Evolutionary conservation across 768 basidiomycete species (phyloP).

Genomic region (Leccinum obscurum): DNA sequence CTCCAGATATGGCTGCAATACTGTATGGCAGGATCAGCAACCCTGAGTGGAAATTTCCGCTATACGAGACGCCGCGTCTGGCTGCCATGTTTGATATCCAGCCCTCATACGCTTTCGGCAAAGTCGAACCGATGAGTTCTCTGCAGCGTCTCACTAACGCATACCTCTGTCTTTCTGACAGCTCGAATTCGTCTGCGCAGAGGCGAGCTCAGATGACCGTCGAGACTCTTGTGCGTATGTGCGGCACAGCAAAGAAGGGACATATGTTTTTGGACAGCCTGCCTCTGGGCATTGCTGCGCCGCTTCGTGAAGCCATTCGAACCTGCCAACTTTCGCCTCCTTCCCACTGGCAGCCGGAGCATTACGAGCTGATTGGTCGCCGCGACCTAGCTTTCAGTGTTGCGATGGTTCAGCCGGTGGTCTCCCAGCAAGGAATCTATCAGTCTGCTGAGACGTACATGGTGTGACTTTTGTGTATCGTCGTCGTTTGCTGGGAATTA

Average conservation of each 20-base stretch:
- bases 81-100: slow-evolving; percentile 49
- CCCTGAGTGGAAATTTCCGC: slow-evolving; percentile 65
- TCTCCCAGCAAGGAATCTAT: slow-evolving; percentile 30
- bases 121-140: slow-evolving; percentile 54
- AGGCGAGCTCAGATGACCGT: slow-evolving; percentile 70
- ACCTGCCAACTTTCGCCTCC: slow-evolving; percentile 81
- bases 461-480: slow-evolving; percentile 11
- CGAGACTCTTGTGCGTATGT: slow-evolving; percentile 48
- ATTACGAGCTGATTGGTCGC: slow-evolving; percentile 35
- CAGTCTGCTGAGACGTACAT: slow-evolving; percentile 36
- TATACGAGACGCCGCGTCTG: slow-evolving; percentile 44
- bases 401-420: slow-evolving; percentile 30
- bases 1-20: slow-evolving; percentile 72
- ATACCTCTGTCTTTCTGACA: slow-evolving; percentile 62
- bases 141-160: slow-evolving; percentile 54
- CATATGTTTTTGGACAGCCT: slow-evolving; percentile 52
- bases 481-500: slow-evolving; percentile 3
- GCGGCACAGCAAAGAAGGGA: slow-evolving; percentile 40
- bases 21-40: slow-evolving; percentile 58
- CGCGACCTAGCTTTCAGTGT: slow-evolving; percentile 35
- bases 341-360: slow-evolving; percentile 60
- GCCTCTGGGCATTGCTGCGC: slow-evolving; percentile 71
- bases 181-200: slow-evolving; percentile 47
- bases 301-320: slow-evolving; percentile 81
- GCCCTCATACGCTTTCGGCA: slow-evolving; percentile 62